Evolutionary conservation across 495 filamentous ascomycete species (phyloP).

Genomic region (Pyronema domesticum): DNA sequence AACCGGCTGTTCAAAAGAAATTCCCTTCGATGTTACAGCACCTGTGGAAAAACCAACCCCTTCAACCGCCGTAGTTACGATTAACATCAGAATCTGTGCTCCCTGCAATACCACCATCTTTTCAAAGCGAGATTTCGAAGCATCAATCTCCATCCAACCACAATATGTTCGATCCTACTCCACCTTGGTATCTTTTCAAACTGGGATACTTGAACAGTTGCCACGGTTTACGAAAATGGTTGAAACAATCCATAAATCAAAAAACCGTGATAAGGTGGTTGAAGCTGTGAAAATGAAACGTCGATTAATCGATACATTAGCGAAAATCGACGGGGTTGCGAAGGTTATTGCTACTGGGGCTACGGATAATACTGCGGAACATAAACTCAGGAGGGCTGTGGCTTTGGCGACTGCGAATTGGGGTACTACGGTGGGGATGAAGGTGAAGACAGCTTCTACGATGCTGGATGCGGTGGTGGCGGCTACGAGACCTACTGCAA

Average conservation of each 20-base stretch:
- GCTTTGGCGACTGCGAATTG: conserved; percentile 10
- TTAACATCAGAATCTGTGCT: conserved; percentile 82
- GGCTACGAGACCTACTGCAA: background rate
- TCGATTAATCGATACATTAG: conserved; percentile 76
- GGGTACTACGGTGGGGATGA: conserved; percentile 34
- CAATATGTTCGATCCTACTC: conserved; percentile 69
- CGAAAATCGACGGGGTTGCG: conserved; percentile 73
- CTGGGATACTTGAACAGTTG: conserved; percentile 65
- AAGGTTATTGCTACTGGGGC: conserved; percentile 61
- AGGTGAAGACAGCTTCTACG: conserved; percentile 71
- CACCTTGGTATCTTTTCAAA: conserved; percentile 73
- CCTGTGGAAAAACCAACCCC: background rate
- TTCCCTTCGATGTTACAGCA: conserved; percentile 50
- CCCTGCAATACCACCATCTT: conserved; percentile 78
- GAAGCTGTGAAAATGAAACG: conserved; percentile 86
- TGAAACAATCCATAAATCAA: conserved; percentile 39
- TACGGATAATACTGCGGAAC: conserved; percentile 67
- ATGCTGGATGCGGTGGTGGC: conserved; percentile 42
- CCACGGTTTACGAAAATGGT: conserved; percentile 77
- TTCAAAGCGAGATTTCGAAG: conserved; percentile 59
- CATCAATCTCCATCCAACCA: conserved; percentile 43
- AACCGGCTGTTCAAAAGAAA: conserved; percentile 70
- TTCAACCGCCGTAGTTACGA: conserved; percentile 25
- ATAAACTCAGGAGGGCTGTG: conserved; percentile 20
- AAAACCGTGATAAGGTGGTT: conserved; percentile 37